Conservation (phyloP, 192 early-diverging fungal genomes). For the Coemansia sp. region DNA sequence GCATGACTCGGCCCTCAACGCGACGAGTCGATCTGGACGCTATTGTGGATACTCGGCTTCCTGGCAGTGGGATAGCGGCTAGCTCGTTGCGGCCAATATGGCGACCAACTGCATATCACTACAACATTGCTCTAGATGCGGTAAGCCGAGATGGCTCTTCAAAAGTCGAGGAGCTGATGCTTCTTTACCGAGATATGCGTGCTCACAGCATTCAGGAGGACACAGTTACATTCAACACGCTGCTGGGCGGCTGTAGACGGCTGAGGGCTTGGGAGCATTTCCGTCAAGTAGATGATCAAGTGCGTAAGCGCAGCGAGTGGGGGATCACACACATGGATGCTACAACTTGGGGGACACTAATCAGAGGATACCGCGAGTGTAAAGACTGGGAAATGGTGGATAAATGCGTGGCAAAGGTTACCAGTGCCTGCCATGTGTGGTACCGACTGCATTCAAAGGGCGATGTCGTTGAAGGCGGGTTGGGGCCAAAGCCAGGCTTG, state of each 20-base stretch:
- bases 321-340: slow-evolving; percentile 43
- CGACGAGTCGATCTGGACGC: background rate
- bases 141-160: slow-evolving; percentile 28
- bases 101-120: slow-evolving; percentile 28
- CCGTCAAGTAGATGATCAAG: slow-evolving; percentile 25
- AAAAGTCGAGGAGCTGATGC: slow-evolving; percentile 17
- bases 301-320: slow-evolving; percentile 32
- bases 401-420: slow-evolving; percentile 18
- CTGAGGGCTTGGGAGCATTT: slow-evolving; percentile 30
- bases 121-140: slow-evolving; percentile 42
- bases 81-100: slow-evolving; percentile 14
- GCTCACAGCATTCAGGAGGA: slow-evolving; percentile 32
- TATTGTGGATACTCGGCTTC: slow-evolving; percentile 2
- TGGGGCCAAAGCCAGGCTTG: slow-evolving; percentile 27
- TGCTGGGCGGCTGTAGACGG: slow-evolving; percentile 43
- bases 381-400: slow-evolving; percentile 39
- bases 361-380: slow-evolving; percentile 33
- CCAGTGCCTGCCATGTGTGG: slow-evolving; percentile 23
- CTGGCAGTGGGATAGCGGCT: background rate
- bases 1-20: slow-evolving; percentile 6
- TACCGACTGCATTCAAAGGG: slow-evolving; percentile 3
- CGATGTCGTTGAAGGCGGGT: background rate
- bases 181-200: slow-evolving; percentile 32
- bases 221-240: slow-evolving; percentile 43
- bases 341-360: slow-evolving; percentile 39